phyloP scores from a whole-genome alignment of 164 flowering plant genomes.

The Stephania cephalantha region DNA sequence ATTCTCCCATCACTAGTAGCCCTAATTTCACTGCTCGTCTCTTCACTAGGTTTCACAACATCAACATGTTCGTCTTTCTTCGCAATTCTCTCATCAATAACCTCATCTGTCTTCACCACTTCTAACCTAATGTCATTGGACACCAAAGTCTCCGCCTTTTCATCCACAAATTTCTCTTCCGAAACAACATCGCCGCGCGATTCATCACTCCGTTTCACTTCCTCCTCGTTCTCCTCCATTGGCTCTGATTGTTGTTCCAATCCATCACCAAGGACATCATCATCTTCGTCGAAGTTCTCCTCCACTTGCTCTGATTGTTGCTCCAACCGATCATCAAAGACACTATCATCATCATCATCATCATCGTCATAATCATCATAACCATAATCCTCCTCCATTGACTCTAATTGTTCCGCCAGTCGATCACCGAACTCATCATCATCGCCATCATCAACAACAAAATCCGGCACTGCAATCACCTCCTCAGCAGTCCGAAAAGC shows the following conservation, averaged over 20 bases:
- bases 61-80: not conserved
- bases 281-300: not conserved
- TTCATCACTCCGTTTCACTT: slow-evolving; percentile 10
- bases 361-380: not conserved
- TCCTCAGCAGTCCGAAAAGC: not conserved
- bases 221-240: not conserved
- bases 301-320: not conserved
- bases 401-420: not conserved
- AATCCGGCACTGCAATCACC: not conserved
- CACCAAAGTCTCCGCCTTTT: slow-evolving; percentile 2
- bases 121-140: slow-evolving; percentile 10
- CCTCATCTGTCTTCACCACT: slow-evolving; percentile 11
- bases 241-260: not conserved
- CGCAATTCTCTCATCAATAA: not conserved
- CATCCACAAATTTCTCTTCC: slow-evolving; percentile 12
- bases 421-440: not conserved
- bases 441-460: no score
- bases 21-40: no score
- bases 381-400: not conserved
- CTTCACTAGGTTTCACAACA: no score
- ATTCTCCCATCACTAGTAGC: no score
- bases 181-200: not conserved
- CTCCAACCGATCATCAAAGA: not conserved
- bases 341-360: not conserved
- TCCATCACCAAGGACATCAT: not conserved